phyloP scores from a whole-genome alignment of 1,284 basidiomycete genomes.

The Ceratobasidium sp. region DNA sequence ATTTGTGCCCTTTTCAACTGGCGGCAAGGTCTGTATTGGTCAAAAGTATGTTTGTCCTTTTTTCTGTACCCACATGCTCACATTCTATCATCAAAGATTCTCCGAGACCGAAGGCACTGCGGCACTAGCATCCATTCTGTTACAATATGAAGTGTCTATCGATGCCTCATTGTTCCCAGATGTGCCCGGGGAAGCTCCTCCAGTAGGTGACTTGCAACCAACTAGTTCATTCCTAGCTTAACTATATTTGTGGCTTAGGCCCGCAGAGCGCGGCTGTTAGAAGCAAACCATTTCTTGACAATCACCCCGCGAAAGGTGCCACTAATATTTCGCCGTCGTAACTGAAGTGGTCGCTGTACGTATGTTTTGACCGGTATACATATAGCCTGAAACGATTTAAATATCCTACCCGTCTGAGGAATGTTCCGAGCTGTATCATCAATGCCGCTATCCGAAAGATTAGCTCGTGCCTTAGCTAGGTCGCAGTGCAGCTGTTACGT shows the following conservation, averaged over 20 bases:
- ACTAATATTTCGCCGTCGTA: slow-evolving; percentile 24
- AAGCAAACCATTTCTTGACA: slow-evolving; percentile 13
- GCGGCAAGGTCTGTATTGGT: slow-evolving; percentile 17
- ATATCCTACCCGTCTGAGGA: too few relatives aligned
- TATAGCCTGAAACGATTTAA: too few relatives aligned
- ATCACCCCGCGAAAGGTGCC: slow-evolving; percentile 27
- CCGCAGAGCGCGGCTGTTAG: slow-evolving; percentile 28
- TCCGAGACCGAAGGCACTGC: neutral
- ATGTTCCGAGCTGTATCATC: too few relatives aligned
- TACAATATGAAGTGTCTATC: neutral
- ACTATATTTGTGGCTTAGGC: neutral
- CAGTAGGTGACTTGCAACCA: neutral
- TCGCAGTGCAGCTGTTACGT: too few relatives aligned
- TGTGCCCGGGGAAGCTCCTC: neutral
- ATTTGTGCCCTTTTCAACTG: slow-evolving; percentile 38
- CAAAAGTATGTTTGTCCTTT: neutral
- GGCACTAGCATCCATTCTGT: neutral
- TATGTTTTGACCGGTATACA: too few relatives aligned
- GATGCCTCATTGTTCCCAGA: neutral
- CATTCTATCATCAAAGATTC: neutral
- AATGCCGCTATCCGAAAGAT: too few relatives aligned
- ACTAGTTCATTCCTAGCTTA: too few relatives aligned
- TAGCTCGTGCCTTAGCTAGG: too few relatives aligned
- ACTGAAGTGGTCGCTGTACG: neutral
- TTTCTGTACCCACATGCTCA: neutral